Conservation (phyloP, 2,329 filamentous ascomycete genomes). For the Nothopassalora personata region DNA sequence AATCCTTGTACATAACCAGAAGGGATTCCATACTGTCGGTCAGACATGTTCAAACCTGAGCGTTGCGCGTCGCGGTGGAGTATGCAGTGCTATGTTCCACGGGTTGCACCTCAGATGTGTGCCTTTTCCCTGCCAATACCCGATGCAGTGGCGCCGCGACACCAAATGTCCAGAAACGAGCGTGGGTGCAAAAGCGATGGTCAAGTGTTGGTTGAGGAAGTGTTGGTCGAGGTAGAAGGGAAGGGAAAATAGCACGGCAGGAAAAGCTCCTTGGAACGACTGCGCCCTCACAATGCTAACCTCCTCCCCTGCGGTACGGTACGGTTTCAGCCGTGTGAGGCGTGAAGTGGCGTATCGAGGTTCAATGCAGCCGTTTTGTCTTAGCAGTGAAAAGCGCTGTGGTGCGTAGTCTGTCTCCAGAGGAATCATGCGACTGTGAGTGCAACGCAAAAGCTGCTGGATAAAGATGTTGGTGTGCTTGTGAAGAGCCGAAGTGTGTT, state of each 20-base stretch:
- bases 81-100: neutral
- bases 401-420: no score
- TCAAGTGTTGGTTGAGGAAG: neutral
- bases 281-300: neutral
- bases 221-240: neutral
- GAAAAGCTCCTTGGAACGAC: neutral
- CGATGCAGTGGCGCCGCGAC: neutral
- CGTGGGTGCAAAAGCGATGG: neutral
- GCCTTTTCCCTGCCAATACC: neutral
- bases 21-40: slow-evolving; percentile 21
- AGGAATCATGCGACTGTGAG: no score
- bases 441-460: no score
- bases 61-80: no score
- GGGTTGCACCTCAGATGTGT: neutral
- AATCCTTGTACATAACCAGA: slow-evolving; percentile 14
- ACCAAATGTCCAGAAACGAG: neutral
- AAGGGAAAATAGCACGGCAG: neutral
- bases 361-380: neutral
- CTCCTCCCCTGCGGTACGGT: neutral
- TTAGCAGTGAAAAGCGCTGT: no score
- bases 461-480: no score
- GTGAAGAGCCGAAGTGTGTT: no score
- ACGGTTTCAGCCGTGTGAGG: neutral
- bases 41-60: slow-evolving; percentile 13
- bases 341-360: neutral